Percentiles rank a stretch among this genome's conserved stretches.
These are phyloP conservation scores for Parmales sp. DNA, from an alignment of 108 stramenopile species.

Conservation along the genomic window DNA sequence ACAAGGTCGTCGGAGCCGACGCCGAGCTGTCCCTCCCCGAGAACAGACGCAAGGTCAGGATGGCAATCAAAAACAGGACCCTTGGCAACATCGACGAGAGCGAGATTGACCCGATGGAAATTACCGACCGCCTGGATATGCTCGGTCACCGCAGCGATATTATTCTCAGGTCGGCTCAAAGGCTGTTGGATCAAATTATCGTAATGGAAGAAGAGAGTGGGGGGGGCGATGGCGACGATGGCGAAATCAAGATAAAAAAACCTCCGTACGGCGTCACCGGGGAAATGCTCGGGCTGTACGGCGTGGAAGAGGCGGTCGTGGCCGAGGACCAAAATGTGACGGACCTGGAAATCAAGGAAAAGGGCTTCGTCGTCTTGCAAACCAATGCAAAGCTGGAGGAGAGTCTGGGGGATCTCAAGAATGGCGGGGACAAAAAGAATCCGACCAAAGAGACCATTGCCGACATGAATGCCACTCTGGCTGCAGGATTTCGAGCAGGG, in stretches of 20 bases:
- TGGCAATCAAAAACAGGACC: neutral
- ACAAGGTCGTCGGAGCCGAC: neutral
- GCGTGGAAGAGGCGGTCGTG: neutral
- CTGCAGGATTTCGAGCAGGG: too few species aligned
- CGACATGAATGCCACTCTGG: too few species aligned
- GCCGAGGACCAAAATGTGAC: neutral
- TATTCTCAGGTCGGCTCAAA: neutral
- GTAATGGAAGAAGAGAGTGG: neutral
- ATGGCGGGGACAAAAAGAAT: too few species aligned
- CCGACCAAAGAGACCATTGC: too few species aligned
- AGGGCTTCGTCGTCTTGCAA: neutral
- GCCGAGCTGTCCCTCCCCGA: neutral
- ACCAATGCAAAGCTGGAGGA: neutral
- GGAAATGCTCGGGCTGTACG: neutral
- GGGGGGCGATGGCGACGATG: neutral
- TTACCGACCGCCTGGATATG: conserved; percentile 4
- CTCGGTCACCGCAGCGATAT: neutral
- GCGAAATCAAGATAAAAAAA: neutral
- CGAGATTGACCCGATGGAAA: neutral
- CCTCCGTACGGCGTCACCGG: neutral
- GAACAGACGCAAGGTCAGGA: neutral
- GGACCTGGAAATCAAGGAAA: neutral
- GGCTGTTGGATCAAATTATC: neutral
- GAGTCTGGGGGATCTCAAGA: neutral
- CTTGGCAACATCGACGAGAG: neutral